Evolutionary conservation across 306 rosid genomes (phyloP).

Genomic region (Pyrus bretschneideri): DNA sequence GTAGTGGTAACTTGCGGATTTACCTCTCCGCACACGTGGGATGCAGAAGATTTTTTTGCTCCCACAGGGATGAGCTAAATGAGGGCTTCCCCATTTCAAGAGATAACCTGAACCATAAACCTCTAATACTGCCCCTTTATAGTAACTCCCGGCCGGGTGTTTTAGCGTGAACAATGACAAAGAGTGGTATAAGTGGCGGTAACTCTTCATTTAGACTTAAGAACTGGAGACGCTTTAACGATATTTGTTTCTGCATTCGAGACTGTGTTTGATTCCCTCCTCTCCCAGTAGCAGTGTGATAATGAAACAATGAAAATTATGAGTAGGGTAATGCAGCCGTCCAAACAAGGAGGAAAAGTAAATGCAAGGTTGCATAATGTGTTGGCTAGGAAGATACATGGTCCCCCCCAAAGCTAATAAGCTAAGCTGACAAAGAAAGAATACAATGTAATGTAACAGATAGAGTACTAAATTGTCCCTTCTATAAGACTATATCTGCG

Average conservation of each 20-base stretch:
- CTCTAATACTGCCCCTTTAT: no score
- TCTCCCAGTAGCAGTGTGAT: background rate
- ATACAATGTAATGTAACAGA: background rate
- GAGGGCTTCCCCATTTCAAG: background rate
- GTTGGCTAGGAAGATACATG: background rate
- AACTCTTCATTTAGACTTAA: background rate
- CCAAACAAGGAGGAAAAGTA: background rate
- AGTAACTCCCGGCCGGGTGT: background rate
- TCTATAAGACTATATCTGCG: background rate
- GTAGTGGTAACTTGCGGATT: no score
- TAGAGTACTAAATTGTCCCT: background rate
- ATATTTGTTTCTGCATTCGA: no score
- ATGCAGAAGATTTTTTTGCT: no score
- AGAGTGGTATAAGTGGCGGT: background rate
- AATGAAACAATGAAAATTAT: background rate
- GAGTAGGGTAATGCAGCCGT: background rate
- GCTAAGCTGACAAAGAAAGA: background rate
- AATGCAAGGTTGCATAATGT: background rate
- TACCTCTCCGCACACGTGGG: no score
- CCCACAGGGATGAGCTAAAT: no score
- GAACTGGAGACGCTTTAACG: background rate
- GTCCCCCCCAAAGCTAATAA: background rate
- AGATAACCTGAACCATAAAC: background rate
- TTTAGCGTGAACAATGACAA: background rate
- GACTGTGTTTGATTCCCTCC: background rate